Percentiles rank a stretch among this genome's conserved stretches.
These are phyloP conservation scores for Solanum chacoense DNA, from an alignment of 305 asterid species.

Conservation along the genomic window DNA sequence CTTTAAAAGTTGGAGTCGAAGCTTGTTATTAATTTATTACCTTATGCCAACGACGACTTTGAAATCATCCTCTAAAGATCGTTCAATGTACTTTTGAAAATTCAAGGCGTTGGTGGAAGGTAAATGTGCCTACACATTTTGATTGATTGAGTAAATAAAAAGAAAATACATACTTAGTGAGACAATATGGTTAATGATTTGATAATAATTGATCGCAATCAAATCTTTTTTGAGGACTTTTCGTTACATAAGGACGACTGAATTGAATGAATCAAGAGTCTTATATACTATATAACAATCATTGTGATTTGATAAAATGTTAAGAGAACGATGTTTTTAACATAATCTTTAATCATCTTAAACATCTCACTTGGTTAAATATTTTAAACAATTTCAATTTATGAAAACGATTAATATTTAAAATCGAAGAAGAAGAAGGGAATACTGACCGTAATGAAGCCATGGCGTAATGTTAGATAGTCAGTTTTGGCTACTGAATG, in stretches of 20 bases:
- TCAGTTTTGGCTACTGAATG: slow-evolving; percentile 56
- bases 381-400: background rate
- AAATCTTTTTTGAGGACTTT: background rate
- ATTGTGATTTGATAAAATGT: background rate
- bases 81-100: slow-evolving; percentile 49
- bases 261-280: background rate
- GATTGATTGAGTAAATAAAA: background rate
- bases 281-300: background rate
- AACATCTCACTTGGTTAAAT: background rate
- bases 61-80: slow-evolving; percentile 68
- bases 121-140: slow-evolving; percentile 46
- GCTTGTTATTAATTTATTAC: background rate
- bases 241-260: background rate
- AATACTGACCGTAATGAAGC: slow-evolving; percentile 46
- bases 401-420: background rate
- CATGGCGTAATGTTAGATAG: slow-evolving; percentile 70
- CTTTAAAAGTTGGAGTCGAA: background rate
- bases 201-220: background rate
- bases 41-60: slow-evolving; percentile 45
- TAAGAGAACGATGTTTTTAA: background rate
- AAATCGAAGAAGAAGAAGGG: background rate
- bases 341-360: background rate
- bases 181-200: background rate
- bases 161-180: background rate
- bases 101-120: slow-evolving; percentile 46